A percentile compares a stretch with the other conserved stretches of the same genome.
Evolutionary conservation across 192 early-diverging fungal species (phyloP).

Genomic region (Coemansia pectinata): DNA sequence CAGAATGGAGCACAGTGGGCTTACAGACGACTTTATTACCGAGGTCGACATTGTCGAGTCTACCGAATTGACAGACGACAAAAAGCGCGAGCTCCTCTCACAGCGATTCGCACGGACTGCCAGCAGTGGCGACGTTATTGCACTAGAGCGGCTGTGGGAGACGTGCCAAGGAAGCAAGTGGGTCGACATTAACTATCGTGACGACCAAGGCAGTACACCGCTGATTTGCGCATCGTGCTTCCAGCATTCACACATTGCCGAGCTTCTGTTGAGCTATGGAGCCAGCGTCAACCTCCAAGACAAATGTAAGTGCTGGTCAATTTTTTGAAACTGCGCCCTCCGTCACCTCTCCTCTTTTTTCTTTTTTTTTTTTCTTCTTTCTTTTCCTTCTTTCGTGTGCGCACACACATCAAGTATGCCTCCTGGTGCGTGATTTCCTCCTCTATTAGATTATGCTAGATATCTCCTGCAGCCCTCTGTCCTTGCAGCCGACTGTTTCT

Average conservation of each 20-base stretch:
- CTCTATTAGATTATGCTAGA: neutral
- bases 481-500: neutral
- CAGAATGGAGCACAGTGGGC: conserved; percentile 21
- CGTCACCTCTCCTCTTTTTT: neutral
- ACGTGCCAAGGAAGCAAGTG: conserved; percentile 56
- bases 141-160: conserved; percentile 63
- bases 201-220: conserved; percentile 85
- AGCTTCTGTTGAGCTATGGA: conserved; percentile 69
- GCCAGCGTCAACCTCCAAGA: conserved; percentile 78
- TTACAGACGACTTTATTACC: conserved; percentile 34
- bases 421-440: neutral
- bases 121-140: conserved; percentile 72
- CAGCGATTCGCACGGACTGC: conserved; percentile 68
- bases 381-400: neutral
- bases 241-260: conserved; percentile 73
- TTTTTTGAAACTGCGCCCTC: neutral
- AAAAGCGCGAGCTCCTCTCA: conserved; percentile 62
- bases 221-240: conserved; percentile 89
- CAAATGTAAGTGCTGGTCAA: conserved; percentile 61
- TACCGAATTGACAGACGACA: conserved; percentile 43
- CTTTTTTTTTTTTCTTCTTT: too few species aligned
- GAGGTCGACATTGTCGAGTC: conserved; percentile 47
- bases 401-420: neutral
- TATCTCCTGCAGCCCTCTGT: neutral
- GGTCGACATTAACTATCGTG: conserved; percentile 76